Evolutionary conservation across 2,329 filamentous ascomycete genomes (phyloP).

Genomic region (Cladosporium sp.): DNA sequence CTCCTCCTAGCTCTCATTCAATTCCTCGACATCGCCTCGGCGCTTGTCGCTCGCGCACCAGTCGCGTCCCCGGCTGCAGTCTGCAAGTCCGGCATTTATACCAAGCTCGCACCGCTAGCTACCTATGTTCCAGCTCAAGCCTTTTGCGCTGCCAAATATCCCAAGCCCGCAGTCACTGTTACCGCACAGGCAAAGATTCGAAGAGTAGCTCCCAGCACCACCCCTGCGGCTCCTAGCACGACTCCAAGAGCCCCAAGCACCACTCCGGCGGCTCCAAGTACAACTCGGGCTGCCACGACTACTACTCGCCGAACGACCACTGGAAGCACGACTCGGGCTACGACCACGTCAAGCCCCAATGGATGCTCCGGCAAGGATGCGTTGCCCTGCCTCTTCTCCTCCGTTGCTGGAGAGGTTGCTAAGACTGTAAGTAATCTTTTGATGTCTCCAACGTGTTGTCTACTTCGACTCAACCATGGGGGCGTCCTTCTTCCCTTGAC

Average conservation of each 20-base stretch:
- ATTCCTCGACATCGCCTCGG: not conserved
- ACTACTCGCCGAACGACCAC: not conserved
- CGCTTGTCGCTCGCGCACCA: not conserved
- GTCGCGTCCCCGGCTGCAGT: not conserved
- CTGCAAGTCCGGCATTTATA: not conserved
- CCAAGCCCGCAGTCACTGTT: not conserved
- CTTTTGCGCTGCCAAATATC: not conserved
- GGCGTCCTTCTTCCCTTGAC: too few relatives aligned
- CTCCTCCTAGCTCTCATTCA: not conserved
- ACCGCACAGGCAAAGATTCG: not conserved
- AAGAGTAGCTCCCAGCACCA: not conserved
- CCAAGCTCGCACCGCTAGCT: not conserved
- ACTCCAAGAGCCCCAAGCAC: too few relatives aligned
- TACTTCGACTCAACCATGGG: not conserved
- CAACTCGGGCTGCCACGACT: not conserved
- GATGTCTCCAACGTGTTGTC: not conserved
- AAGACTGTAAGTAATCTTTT: not conserved
- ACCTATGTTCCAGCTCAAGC: not conserved
- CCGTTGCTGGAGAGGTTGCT: not conserved
- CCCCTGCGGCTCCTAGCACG: too few relatives aligned
- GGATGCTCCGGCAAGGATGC: not conserved
- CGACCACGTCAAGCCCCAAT: not conserved
- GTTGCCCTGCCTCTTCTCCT: not conserved
- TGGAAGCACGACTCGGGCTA: not conserved
- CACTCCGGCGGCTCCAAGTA: not conserved